These are phyloP conservation scores for Taiozyma onychis DNA, from an alignment of 1,139 yeast species.

Conservation along the genomic window DNA sequence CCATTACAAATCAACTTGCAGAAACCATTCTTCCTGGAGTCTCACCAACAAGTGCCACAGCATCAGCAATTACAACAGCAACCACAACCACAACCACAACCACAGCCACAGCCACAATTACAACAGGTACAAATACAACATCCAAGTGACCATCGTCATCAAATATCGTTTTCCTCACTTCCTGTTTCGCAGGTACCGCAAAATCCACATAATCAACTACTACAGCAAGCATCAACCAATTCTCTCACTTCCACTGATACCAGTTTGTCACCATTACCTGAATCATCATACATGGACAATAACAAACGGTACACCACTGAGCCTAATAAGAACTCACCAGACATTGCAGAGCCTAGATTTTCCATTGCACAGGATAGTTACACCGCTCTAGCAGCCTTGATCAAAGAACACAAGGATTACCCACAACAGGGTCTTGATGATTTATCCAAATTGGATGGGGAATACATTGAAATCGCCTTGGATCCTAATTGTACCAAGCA, in stretches of 20 bases:
- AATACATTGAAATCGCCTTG: conserved; percentile 18
- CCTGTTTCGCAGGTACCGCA: background rate
- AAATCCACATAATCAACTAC: background rate
- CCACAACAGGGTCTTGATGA: conserved; percentile 13
- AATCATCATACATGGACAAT: background rate
- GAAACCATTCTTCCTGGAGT: conserved; percentile 10
- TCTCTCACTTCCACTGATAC: background rate
- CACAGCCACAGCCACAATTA: background rate
- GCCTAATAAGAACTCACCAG: background rate
- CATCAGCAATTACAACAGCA: background rate
- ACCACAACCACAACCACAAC: background rate
- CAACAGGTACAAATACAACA: background rate
- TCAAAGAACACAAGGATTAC: conserved; percentile 16
- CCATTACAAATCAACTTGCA: conserved; percentile 19
- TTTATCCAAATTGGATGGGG: conserved; percentile 13
- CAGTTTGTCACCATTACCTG: background rate
- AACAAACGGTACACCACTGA: background rate
- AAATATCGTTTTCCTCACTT: background rate
- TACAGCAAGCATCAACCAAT: background rate
- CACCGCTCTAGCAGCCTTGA: conserved; percentile 11
- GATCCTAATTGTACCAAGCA: conserved; percentile 18
- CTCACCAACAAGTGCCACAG: background rate
- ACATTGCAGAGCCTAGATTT: conserved; percentile 7
- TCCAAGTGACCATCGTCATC: background rate
- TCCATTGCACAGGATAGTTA: conserved; percentile 15